Percentiles rank a stretch among this genome's conserved stretches.
Conservation (phyloP, 75 land plant species). For the Pinus albicaulis region DNA sequence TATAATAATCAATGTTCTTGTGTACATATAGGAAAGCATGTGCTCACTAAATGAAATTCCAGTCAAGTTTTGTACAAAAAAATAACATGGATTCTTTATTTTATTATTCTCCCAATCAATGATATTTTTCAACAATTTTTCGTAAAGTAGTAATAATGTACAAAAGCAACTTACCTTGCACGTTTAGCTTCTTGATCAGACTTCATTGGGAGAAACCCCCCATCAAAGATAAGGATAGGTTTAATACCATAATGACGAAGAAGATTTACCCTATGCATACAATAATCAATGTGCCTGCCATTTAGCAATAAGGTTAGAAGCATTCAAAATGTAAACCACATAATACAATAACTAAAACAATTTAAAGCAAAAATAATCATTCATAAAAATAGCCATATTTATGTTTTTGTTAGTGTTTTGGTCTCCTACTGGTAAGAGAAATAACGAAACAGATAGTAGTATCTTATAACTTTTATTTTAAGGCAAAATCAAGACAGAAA, state of each 20-base stretch:
- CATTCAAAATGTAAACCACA: not conserved
- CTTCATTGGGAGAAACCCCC: conserved; percentile 92
- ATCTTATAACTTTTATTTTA: no score
- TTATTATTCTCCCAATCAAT: no score
- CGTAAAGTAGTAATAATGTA: not conserved
- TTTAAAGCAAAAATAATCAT: no score
- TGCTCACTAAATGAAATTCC: not conserved
- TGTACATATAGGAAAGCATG: not conserved
- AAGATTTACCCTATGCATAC: conserved; percentile 90
- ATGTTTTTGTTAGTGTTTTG: no score
- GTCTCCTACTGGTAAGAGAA: no score
- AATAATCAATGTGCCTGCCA: conserved; percentile 81
- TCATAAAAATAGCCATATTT: no score
- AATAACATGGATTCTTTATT: not conserved
- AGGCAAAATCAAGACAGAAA: not conserved
- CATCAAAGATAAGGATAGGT: conserved; percentile 91
- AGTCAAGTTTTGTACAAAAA: not conserved
- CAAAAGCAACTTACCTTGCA: conserved; percentile 44
- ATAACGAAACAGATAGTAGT: no score
- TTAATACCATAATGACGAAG: conserved; percentile 81
- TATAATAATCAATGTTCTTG: not conserved
- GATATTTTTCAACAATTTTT: not conserved
- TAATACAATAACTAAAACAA: no score
- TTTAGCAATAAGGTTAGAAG: not conserved
- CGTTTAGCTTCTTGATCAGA: conserved; percentile 88